Evolutionary conservation across 371 early-diverging fungal genomes (phyloP), one percentile per base, ranked within the genome.

Genomic region (Mucor velutinosus): DNA sequence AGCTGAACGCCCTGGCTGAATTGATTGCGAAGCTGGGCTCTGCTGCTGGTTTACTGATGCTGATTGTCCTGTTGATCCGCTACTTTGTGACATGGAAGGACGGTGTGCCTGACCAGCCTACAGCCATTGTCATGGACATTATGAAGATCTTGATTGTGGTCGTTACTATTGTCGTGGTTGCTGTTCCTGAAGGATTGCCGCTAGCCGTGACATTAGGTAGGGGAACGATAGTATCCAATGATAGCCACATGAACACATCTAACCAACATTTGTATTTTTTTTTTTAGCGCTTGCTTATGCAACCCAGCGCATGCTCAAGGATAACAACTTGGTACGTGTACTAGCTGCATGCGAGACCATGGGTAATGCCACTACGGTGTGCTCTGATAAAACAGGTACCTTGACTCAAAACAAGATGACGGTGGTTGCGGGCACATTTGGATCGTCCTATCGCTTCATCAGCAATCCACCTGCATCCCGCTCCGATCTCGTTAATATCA

Each of bases 351-450:
- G 97, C 75, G 97, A 97, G 79, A 95, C 94, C 45, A 97, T 97
- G 97, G 95, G 95, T 21, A 92, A 91, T 71, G 95, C 96, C 8
- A 95, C 95, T 23, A 93, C 93, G 4, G 85, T 97, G 12, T 95
- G 96, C 75, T 92, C 93, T 35, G 96, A 97, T 79, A 95, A 95
- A 76, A 95, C 95, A 3, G 96, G 96, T 29, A 95, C 95, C 6
- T 76, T 95, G 45, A 95, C 95, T 0, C 92, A 93, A 70, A 95
- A 97, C 83, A 86, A 89, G 45, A 95, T 97, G 96, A 91, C 94
- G 0, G 91, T 95, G 7, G 96, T 95, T 1, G 88, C 86, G 19
- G 92, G 88, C 15, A 85, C 86, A 0, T 66, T 90, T 12, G 89
- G 90, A 23, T 76, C 76, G 15, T 83, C 79, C 4, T 75, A 78